Base-by-base conservation (phyloP, 805 yeast genomes). In the Teunomyces barrocoloradensis region DNA sequence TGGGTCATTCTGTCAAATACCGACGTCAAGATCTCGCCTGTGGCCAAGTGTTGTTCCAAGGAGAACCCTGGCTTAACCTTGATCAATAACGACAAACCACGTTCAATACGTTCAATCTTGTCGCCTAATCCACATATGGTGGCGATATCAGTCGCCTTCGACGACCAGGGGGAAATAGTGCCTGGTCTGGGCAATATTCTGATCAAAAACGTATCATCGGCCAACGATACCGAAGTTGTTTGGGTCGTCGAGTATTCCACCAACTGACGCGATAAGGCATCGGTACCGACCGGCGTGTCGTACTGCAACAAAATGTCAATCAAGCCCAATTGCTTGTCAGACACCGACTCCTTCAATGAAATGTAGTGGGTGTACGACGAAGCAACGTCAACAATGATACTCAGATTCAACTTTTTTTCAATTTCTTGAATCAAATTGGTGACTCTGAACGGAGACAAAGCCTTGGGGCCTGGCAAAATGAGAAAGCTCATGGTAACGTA, bases 141-240 rank as follows among this genome's bases (percentile, higher is more conserved):
- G 44, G 91, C 80, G 56, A 94, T 94, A 69, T 94, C 92, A 35
- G 99, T 91, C 23, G 99, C 99, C 71, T 94, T 94, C 11, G 98
- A 91, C 7, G 97, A 89, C 99, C 99, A 94, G 29, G 99, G 98
- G 21, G 98, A 91, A 55, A 94, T 92, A 10, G 99, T 94, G 51
- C 99, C 99, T 6, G 90, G 74, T 66, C 98, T 82, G 38, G 99
- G 99, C 44, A 90, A 75, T 44, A 94, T 77, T 64, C 96, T 79
- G 41, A 92, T 69, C 54, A 90, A 70, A 52, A 80, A 78, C 28
- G 81, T 70, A 54, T 57, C 46, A 4, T 66, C 58, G 44, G 64
- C 78, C 41, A 71, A 58, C 9, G 47, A 30, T 29, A 53, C 39
- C 42, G 61, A 63, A 9, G 69, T 75, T 25, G 59, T 55, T 21